Percentiles rank a stretch among this genome's conserved stretches.
These are phyloP conservation scores for baker's yeast (Saccharomyces cerevisiae) DNA, from an alignment of 805 yeast genomes.

Conservation along the genomic window DNA sequence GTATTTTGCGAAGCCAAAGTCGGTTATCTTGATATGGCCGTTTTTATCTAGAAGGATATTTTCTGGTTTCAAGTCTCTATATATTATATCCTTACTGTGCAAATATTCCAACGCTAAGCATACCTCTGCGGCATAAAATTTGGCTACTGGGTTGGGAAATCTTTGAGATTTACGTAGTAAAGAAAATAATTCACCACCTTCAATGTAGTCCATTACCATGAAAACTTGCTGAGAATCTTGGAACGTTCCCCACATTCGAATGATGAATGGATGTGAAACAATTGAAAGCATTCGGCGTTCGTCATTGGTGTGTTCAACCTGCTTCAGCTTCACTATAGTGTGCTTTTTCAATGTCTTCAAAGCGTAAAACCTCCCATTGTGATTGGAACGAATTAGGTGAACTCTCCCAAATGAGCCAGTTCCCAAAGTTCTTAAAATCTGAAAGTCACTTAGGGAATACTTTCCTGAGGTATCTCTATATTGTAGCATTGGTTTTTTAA, in stretches of 20 bases:
- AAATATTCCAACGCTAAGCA: slow-evolving; percentile 75
- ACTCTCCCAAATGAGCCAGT: slow-evolving; percentile 96
- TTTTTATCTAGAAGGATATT: slow-evolving; percentile 79
- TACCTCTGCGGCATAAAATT: slow-evolving; percentile 93
- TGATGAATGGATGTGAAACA: slow-evolving; percentile 84
- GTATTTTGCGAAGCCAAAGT: slow-evolving; percentile 91
- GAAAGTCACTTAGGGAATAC: slow-evolving; percentile 72
- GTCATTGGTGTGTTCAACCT: slow-evolving; percentile 92
- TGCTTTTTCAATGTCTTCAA: slow-evolving; percentile 81
- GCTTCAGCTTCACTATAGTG: slow-evolving; percentile 86
- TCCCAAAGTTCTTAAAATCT: slow-evolving; percentile 79
- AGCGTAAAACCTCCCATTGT: slow-evolving; percentile 89
- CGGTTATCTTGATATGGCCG: slow-evolving; percentile 88
- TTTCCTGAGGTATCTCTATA: slow-evolving; percentile 44
- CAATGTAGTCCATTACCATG: slow-evolving; percentile 95
- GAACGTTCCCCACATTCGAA: slow-evolving; percentile 95
- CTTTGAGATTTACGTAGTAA: slow-evolving; percentile 79
- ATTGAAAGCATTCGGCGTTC: slow-evolving; percentile 82
- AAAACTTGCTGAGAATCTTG: slow-evolving; percentile 79
- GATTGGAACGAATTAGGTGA: slow-evolving; percentile 78
- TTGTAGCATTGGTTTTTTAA: not conserved
- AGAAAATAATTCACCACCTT: slow-evolving; percentile 90
- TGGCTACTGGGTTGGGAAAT: slow-evolving; percentile 93
- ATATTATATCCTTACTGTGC: slow-evolving; percentile 77
- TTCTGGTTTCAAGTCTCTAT: slow-evolving; percentile 90